Evolutionary conservation across 208 protist species (phyloP).

Genomic region (Wallacemonas sp.): DNA sequence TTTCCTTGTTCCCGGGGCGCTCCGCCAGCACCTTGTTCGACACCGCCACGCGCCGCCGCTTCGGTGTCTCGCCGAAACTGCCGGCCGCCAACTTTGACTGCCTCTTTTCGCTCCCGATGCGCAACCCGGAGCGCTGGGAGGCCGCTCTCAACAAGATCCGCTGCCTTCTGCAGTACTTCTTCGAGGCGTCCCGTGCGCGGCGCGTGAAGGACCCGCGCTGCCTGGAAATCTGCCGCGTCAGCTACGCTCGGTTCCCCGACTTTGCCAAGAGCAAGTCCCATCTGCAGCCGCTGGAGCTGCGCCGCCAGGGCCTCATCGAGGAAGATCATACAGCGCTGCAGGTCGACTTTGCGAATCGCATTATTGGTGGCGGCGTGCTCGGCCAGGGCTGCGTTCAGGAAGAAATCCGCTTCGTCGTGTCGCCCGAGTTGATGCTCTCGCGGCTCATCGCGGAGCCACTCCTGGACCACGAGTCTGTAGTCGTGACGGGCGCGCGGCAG

Average conservation of each 20-base stretch:
- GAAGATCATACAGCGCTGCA: constrained; percentile 51
- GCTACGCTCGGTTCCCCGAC: constrained; percentile 35
- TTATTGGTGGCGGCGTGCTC: constrained; percentile 85
- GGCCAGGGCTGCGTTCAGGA: constrained; percentile 87
- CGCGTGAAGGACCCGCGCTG: constrained; percentile 15
- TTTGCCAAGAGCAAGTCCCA: constrained; percentile 33
- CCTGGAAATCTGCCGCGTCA: constrained; percentile 42
- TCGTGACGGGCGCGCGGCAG: constrained; percentile 58
- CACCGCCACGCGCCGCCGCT: neutral
- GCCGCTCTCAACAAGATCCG: constrained; percentile 48
- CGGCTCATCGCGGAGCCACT: constrained; percentile 69
- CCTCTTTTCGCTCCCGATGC: constrained; percentile 26
- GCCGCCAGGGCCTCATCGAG: constrained; percentile 54
- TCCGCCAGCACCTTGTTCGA: constrained; percentile 15
- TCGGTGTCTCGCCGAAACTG: constrained; percentile 32
- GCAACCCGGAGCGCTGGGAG: constrained; percentile 19
- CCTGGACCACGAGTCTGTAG: constrained; percentile 61
- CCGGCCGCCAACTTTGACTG: constrained; percentile 53
- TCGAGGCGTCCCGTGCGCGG: constrained; percentile 15
- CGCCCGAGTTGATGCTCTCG: constrained; percentile 78
- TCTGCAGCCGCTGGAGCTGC: constrained; percentile 30
- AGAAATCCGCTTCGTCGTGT: constrained; percentile 87
- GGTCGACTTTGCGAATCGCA: constrained; percentile 90
- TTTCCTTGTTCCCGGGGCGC: constrained; percentile 64
- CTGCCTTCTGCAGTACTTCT: constrained; percentile 63